phyloP scores from a whole-genome alignment of 139 green algal species.

The Volvox reticuliferus region DNA sequence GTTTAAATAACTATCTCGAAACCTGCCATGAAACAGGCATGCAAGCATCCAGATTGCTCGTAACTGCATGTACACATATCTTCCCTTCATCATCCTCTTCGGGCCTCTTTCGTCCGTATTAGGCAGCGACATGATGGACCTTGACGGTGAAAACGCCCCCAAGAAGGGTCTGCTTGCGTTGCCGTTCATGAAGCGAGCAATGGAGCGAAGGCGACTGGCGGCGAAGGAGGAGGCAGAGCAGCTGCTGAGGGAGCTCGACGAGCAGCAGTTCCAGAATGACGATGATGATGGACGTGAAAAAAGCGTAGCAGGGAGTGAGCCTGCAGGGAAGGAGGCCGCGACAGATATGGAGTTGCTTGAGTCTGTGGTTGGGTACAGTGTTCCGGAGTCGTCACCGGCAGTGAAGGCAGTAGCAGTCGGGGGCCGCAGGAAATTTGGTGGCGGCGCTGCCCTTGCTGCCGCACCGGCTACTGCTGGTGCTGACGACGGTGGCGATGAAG shows the following conservation, averaged over 20 bases:
- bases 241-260: constrained; percentile 60
- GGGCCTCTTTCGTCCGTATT: background rate
- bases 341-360: background rate
- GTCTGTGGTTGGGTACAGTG: constrained; percentile 11
- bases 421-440: constrained; percentile 50
- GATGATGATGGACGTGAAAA: background rate
- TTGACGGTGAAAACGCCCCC: constrained; percentile 28
- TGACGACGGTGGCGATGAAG: constrained; percentile 1
- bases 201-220: constrained; percentile 73
- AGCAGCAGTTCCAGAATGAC: constrained; percentile 9
- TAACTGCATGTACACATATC: too few species aligned
- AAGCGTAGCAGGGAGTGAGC: background rate
- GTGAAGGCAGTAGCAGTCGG: background rate
- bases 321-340: background rate
- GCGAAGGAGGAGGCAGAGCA: constrained; percentile 75
- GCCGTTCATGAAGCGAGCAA: constrained; percentile 93
- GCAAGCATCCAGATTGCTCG: too few species aligned
- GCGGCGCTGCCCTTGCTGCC: background rate
- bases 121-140: background rate
- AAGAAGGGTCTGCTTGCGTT: constrained; percentile 89
- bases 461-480: background rate
- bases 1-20: too few species aligned
- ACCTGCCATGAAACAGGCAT: too few species aligned
- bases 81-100: too few species aligned
- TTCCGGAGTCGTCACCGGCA: background rate